Evolutionary conservation across 2,329 filamentous ascomycete genomes (phyloP).

Genomic region (Microascus cirrosus): DNA sequence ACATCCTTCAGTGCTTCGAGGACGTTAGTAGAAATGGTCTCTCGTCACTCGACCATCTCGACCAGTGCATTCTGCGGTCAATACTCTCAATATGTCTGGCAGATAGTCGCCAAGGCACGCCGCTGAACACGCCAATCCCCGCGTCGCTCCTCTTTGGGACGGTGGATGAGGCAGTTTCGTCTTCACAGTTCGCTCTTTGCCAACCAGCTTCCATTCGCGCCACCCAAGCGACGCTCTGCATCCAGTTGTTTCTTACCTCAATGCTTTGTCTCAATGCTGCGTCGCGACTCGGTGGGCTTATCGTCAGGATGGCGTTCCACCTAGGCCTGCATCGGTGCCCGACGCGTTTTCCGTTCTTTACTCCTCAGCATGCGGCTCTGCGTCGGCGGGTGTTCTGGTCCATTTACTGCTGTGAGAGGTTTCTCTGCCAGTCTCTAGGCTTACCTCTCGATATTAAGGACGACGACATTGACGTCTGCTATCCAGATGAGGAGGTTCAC

Average conservation of each 20-base stretch:
- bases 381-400: constrained; percentile 45
- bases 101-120: constrained; percentile 32
- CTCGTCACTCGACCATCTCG: constrained; percentile 17
- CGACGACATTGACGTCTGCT: constrained; percentile 47
- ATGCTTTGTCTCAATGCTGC: constrained; percentile 46
- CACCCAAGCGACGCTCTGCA: constrained; percentile 38
- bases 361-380: constrained; percentile 29
- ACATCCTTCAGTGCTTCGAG: constrained; percentile 34
- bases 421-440: constrained; percentile 44
- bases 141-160: constrained; percentile 31
- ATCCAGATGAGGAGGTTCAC: constrained; percentile 35
- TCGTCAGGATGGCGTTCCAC: constrained; percentile 44
- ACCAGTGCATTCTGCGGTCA: constrained; percentile 32
- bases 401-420: constrained; percentile 42
- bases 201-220: constrained; percentile 33
- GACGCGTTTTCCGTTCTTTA: constrained; percentile 37
- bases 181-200: constrained; percentile 31
- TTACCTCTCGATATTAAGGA: constrained; percentile 43
- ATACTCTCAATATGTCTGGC: constrained; percentile 41
- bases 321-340: constrained; percentile 49
- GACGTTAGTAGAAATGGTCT: constrained; percentile 21
- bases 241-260: constrained; percentile 43
- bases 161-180: constrained; percentile 36
- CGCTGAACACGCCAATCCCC: constrained; percentile 21
- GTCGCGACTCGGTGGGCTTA: constrained; percentile 41